These are phyloP conservation scores for Azolla pinnata DNA, from an alignment of 75 land plant genomes.

Conservation along the genomic window DNA sequence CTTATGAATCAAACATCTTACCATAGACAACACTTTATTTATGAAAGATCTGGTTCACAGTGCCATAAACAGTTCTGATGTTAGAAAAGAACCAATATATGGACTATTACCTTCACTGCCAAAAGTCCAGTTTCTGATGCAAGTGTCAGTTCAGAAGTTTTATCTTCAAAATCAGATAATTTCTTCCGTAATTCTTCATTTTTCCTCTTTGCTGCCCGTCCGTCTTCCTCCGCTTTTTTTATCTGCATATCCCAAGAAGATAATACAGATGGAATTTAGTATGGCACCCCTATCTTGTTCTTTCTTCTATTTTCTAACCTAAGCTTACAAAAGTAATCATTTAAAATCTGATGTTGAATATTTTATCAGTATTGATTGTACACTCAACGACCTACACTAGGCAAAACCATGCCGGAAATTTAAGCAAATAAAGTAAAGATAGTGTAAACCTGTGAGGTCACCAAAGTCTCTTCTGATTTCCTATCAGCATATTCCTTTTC, in stretches of 20 bases:
- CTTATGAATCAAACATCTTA: too few relatives aligned
- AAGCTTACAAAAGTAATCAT: too few relatives aligned
- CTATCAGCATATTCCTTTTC: constrained; percentile 13
- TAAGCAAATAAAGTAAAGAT: not conserved
- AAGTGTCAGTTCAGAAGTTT: constrained; percentile 23
- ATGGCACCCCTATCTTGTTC: too few relatives aligned
- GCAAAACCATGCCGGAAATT: not conserved
- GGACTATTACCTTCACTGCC: constrained; percentile 14
- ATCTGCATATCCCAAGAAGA: constrained; percentile 17
- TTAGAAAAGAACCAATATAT: not conserved
- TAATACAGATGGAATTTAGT: too few relatives aligned
- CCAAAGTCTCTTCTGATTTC: constrained; percentile 16
- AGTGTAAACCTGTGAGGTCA: constrained; percentile 13
- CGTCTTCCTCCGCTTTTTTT: constrained; percentile 23
- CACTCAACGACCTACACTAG: too few relatives aligned
- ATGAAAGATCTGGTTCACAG: too few relatives aligned
- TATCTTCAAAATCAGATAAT: constrained; percentile 7
- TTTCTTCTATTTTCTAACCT: too few relatives aligned
- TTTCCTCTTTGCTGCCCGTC: constrained; percentile 12
- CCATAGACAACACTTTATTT: too few relatives aligned
- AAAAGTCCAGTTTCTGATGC: constrained; percentile 27
- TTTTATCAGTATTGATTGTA: not conserved
- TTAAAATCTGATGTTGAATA: too few relatives aligned
- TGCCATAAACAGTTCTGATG: not conserved
- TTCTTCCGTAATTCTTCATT: constrained; percentile 21